phyloP scores from a whole-genome alignment of 2,329 filamentous ascomycete species.

The Verticillium tricorpus region DNA sequence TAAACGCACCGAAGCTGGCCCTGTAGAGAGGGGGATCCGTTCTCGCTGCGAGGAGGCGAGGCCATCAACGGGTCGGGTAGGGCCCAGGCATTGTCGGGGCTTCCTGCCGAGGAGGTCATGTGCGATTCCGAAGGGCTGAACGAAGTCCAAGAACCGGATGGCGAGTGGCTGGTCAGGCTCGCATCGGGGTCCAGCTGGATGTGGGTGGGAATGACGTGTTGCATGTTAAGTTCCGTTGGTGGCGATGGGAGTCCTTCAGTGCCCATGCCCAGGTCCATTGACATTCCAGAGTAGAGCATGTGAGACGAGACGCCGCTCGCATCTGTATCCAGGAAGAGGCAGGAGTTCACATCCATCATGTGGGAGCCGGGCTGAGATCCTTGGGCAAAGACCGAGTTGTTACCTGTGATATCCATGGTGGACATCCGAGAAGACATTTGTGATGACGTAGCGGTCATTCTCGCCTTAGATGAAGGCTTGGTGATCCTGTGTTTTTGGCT shows the following conservation, averaged over 20 bases:
- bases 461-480: conserved; percentile 38
- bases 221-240: conserved; percentile 36
- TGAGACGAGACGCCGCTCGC: conserved; percentile 41
- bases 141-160: conserved; percentile 40
- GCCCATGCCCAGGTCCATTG: conserved; percentile 38
- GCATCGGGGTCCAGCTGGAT: conserved; percentile 51
- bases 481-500: conserved; percentile 40
- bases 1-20: conserved; percentile 27
- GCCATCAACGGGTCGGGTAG: conserved; percentile 30
- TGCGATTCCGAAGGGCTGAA: conserved; percentile 17
- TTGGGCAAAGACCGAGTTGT: conserved; percentile 36
- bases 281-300: conserved; percentile 46
- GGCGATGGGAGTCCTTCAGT: conserved; percentile 38
- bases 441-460: conserved; percentile 41
- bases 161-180: conserved; percentile 43
- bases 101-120: conserved; percentile 7
- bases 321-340: conserved; percentile 46
- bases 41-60: conserved; percentile 40
- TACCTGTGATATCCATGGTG: conserved; percentile 49
- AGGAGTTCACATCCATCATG: conserved; percentile 46
- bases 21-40: conserved; percentile 44
- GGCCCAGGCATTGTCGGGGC: conserved; percentile 10
- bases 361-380: conserved; percentile 30
- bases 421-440: conserved; percentile 45
- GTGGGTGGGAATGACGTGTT: conserved; percentile 51